A percentile compares a stretch with the other conserved stretches of the same genome.
Conservation (phyloP, 345 rosid genomes). For the Camelina neglecta region DNA sequence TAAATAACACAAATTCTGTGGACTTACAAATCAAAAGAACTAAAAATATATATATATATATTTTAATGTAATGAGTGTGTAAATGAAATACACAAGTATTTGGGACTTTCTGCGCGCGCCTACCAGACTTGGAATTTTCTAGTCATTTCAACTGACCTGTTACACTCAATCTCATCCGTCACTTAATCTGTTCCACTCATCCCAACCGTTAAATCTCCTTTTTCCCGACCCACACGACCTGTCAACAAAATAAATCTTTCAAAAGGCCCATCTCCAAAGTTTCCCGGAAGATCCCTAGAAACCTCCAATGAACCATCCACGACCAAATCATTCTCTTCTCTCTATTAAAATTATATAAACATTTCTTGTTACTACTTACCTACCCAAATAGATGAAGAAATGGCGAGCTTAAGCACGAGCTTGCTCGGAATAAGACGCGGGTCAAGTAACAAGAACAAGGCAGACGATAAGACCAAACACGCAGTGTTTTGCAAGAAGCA, state of each 20-base stretch:
- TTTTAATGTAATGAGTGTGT: constrained; percentile 8
- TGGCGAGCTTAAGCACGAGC: constrained; percentile 43
- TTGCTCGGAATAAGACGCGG: constrained; percentile 38
- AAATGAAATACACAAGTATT: constrained; percentile 18
- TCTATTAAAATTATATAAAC: constrained; percentile 18
- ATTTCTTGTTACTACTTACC: constrained; percentile 27
- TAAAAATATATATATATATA: neutral
- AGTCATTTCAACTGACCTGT: constrained; percentile 38
- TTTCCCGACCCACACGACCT: constrained; percentile 42
- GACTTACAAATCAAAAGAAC: constrained; percentile 22
- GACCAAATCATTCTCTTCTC: constrained; percentile 32
- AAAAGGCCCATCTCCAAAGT: constrained; percentile 34
- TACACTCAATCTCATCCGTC: constrained; percentile 25
- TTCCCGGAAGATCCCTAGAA: constrained; percentile 47
- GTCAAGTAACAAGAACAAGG: constrained; percentile 29
- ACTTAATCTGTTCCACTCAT: neutral
- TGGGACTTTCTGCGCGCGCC: constrained; percentile 44
- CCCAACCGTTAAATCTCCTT: constrained; percentile 34
- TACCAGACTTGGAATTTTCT: constrained; percentile 49
- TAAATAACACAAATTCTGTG: neutral
- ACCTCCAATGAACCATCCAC: constrained; percentile 38
- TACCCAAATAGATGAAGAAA: constrained; percentile 30
- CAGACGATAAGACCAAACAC: constrained; percentile 32
- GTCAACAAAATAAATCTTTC: constrained; percentile 40
- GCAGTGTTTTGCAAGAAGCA: constrained; percentile 40